Percentiles rank a stretch among this genome's conserved stretches.
Evolutionary conservation across 1,284 basidiomycete species (phyloP).

Genomic region (Puccinia coronata): DNA sequence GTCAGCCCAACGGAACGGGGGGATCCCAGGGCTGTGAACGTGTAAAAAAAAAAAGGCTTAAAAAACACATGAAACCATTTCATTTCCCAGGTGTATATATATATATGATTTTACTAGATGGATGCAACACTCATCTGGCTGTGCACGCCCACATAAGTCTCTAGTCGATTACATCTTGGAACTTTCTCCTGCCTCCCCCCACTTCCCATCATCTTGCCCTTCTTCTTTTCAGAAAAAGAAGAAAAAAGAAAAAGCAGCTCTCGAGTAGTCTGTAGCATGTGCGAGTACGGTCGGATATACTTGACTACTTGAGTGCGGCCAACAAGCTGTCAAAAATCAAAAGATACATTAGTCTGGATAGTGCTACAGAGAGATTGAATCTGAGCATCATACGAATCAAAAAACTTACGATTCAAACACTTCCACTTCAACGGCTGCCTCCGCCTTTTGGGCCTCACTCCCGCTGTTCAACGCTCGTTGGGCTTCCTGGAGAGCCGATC

Average conservation of each 20-base stretch:
- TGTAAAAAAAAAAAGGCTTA: neutral
- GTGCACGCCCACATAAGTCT: neutral
- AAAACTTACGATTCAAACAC: conserved; percentile 46
- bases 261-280: neutral
- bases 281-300: neutral
- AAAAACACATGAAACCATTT: neutral
- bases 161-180: conserved; percentile 2
- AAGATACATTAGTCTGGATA: neutral
- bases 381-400: neutral
- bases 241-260: too few species aligned
- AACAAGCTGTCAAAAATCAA: conserved; percentile 25
- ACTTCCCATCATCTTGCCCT: neutral
- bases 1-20: neutral
- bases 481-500: conserved; percentile 85
- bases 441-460: conserved; percentile 88
- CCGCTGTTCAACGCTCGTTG: conserved; percentile 76
- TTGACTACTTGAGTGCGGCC: conserved; percentile 25
- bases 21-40: neutral
- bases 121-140: conserved; percentile 19
- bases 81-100: neutral
- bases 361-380: too few species aligned
- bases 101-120: conserved; percentile 9
- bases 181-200: neutral
- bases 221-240: too few species aligned
- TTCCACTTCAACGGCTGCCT: conserved; percentile 47